A percentile compares a stretch with the other conserved stretches of the same genome.
phyloP scores from a whole-genome alignment of 352 stramenopile species.

The Thraustotheca clavata region DNA sequence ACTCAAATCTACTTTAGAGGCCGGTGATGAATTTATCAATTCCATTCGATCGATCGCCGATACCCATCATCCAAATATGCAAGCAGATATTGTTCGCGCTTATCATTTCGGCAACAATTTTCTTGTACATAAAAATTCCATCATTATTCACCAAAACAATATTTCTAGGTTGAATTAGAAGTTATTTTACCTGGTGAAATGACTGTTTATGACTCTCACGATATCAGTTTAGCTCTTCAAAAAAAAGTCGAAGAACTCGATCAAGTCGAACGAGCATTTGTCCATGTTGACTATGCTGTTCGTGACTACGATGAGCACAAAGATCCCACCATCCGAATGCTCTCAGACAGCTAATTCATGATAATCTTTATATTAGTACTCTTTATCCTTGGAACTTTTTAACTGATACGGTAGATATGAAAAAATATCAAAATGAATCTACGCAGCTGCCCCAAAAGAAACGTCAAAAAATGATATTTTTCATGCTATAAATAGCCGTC shows the following conservation, averaged over 20 bases:
- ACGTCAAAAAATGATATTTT: too few species aligned
- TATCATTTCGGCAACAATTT: slow-evolving; percentile 98
- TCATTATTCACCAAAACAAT: too few species aligned
- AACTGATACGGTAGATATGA: too few species aligned
- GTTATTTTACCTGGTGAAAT: slow-evolving; percentile 85
- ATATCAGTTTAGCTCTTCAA: slow-evolving; percentile 95
- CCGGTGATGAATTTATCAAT: slow-evolving; percentile 90
- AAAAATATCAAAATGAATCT: too few species aligned
- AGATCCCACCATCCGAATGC: slow-evolving; percentile 61
- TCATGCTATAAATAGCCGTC: too few species aligned
- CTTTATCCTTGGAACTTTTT: too few species aligned
- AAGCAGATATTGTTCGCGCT: slow-evolving; percentile 88
- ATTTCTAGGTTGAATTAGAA: slow-evolving; percentile 76
- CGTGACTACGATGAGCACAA: slow-evolving; percentile 87
- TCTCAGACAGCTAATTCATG: too few species aligned
- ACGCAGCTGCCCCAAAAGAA: too few species aligned
- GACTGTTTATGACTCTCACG: slow-evolving; percentile 89
- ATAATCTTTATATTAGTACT: too few species aligned
- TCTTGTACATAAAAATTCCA: too few species aligned
- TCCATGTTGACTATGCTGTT: slow-evolving; percentile 95
- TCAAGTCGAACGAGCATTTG: slow-evolving; percentile 95
- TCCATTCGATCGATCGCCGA: slow-evolving; percentile 84
- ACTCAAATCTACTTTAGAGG: slow-evolving; percentile 35
- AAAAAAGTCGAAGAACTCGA: slow-evolving; percentile 94
- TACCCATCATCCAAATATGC: slow-evolving; percentile 81